These are phyloP conservation scores for Sporothrix inflata DNA, from an alignment of 2,329 filamentous ascomycete species.

Conservation along the genomic window DNA sequence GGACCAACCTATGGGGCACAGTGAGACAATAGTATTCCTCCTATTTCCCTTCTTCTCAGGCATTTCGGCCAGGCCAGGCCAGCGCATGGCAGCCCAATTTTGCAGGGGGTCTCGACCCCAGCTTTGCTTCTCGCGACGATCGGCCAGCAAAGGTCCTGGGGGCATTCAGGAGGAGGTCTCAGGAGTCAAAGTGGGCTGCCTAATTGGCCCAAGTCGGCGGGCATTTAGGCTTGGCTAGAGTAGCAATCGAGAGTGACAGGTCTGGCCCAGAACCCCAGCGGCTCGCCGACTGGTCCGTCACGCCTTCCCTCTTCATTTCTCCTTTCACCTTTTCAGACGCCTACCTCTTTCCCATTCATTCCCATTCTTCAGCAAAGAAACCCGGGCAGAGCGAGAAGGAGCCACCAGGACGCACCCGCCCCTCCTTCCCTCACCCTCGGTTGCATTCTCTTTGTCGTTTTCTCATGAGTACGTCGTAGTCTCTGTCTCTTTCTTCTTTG, in stretches of 20 bases:
- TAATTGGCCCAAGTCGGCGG: constrained; percentile 2
- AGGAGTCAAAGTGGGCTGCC: constrained; percentile 2
- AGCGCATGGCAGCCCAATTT: constrained; percentile 12
- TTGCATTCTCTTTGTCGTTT: background rate
- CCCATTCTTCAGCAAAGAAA: constrained; percentile 1
- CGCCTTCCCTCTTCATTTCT: background rate
- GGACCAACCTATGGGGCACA: background rate
- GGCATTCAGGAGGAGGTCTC: constrained; percentile 4
- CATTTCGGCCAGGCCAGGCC: background rate
- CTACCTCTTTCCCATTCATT: background rate
- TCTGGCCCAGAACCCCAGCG: constrained; percentile 17
- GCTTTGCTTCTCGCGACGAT: constrained; percentile 10
- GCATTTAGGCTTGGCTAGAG: background rate
- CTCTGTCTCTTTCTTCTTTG: constrained; percentile 7
- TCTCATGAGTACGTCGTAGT: too few species aligned
- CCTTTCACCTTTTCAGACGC: background rate
- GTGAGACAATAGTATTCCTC: background rate
- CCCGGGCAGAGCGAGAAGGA: background rate
- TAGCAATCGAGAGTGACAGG: background rate
- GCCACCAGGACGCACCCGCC: background rate
- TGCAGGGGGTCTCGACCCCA: constrained; percentile 6
- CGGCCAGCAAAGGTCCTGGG: background rate
- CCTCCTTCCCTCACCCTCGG: constrained; percentile 2
- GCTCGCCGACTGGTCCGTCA: constrained; percentile 12
- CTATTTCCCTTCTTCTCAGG: background rate